Percentiles rank a stretch among this genome's conserved stretches.
These are phyloP conservation scores for Nakazawaea holstii DNA, from an alignment of 805 yeast species.

Conservation along the genomic window DNA sequence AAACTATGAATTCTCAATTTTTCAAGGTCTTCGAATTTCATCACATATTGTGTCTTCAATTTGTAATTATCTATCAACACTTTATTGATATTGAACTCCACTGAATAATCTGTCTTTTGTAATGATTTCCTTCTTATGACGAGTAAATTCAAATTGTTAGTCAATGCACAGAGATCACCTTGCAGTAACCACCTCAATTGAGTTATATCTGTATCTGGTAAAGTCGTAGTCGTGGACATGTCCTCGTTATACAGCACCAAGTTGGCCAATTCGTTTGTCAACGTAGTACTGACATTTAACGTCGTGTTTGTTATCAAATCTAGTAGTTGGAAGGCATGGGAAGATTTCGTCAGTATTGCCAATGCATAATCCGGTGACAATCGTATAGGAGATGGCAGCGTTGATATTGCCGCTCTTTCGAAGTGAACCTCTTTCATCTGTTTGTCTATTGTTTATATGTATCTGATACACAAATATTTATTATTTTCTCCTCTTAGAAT, in stretches of 20 bases:
- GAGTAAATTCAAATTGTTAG: conserved; percentile 16
- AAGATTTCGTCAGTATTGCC: conserved; percentile 4
- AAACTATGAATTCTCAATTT: conserved; percentile 20
- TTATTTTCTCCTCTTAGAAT: background rate
- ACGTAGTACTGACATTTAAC: background rate
- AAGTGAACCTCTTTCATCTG: conserved; percentile 8
- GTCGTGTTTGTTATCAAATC: background rate
- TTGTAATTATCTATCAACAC: conserved; percentile 8
- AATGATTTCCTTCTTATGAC: conserved; percentile 11
- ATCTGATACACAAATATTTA: too few species aligned
- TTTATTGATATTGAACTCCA: conserved; percentile 13
- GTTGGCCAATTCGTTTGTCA: conserved; percentile 1
- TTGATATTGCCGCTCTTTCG: conserved; percentile 3
- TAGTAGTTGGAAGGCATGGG: conserved; percentile 1
- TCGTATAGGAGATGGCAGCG: conserved; percentile 10
- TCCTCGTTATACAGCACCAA: conserved; percentile 10
- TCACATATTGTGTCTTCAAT: conserved; percentile 13
- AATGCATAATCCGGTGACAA: conserved; percentile 2
- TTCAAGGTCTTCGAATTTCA: conserved; percentile 12
- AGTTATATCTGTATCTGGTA: conserved; percentile 1
- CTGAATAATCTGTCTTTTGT: conserved; percentile 15
- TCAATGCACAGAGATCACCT: conserved; percentile 13
- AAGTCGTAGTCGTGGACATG: background rate
- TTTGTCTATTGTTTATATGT: too few species aligned
- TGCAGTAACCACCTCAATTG: conserved; percentile 2